Evolutionary conservation across 164 flowering plant genomes (phyloP).

Genomic region (Magnolia sinica): DNA sequence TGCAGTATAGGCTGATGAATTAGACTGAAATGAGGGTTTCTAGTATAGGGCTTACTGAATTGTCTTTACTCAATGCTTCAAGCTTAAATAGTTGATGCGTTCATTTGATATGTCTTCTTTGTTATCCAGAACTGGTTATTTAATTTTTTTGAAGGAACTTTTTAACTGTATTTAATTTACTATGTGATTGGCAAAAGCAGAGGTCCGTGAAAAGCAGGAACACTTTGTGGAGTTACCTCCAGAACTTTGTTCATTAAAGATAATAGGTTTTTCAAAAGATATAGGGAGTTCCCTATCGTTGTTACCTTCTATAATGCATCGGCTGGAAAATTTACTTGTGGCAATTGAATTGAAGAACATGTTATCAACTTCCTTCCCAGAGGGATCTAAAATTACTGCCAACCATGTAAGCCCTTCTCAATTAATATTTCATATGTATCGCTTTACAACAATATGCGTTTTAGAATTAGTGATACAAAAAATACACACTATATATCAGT

Average conservation of each 20-base stretch:
- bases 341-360: constrained; percentile 75
- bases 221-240: constrained; percentile 82
- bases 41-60: neutral
- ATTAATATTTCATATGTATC: neutral
- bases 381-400: constrained; percentile 66
- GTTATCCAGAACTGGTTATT: neutral
- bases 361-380: constrained; percentile 67
- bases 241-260: constrained; percentile 81
- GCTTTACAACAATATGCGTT: neutral
- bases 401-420: constrained; percentile 44
- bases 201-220: constrained; percentile 55
- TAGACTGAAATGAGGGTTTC: no score
- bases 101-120: no score
- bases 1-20: no score
- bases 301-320: constrained; percentile 92
- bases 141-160: neutral
- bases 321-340: constrained; percentile 83
- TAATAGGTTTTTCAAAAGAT: constrained; percentile 83
- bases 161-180: neutral
- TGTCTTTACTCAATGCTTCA: neutral
- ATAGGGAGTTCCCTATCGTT: constrained; percentile 87
- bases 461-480: no score
- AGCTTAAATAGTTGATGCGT: no score
- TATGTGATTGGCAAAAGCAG: constrained; percentile 33
- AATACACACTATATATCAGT: neutral